Percentiles rank a stretch among this genome's conserved stretches.
These are phyloP conservation scores for Nepenthes mirabilis DNA, from an alignment of 148 eudicot species.

Conservation along the genomic window DNA sequence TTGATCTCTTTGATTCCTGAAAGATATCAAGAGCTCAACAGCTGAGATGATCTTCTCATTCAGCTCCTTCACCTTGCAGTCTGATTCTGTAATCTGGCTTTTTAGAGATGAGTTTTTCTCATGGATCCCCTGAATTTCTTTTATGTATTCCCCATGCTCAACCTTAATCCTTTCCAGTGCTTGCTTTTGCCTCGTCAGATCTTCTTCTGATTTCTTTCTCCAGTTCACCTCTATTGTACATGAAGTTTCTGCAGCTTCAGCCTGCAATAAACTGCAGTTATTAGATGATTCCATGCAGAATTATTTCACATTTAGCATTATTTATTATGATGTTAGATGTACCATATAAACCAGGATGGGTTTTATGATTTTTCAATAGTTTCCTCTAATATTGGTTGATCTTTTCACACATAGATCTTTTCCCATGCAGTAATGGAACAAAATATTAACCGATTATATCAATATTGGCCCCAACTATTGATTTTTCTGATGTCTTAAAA, in stretches of 20 bases:
- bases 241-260: constrained; percentile 37
- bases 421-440: too few species aligned
- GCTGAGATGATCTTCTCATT: constrained; percentile 72
- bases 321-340: background rate
- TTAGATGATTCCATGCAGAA: background rate
- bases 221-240: constrained; percentile 22
- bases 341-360: too few species aligned
- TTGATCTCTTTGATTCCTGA: constrained; percentile 45
- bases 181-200: constrained; percentile 24
- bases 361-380: too few species aligned
- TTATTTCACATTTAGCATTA: background rate
- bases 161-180: constrained; percentile 37
- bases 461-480: too few species aligned
- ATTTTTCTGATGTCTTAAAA: too few species aligned
- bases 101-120: constrained; percentile 38
- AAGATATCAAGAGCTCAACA: constrained; percentile 52
- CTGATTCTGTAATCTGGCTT: constrained; percentile 34
- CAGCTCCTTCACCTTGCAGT: constrained; percentile 31
- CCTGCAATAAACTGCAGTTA: constrained; percentile 32
- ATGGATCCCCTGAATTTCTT: constrained; percentile 39
- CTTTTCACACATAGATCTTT: too few species aligned
- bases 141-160: constrained; percentile 23
- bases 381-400: too few species aligned
- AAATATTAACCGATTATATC: too few species aligned
- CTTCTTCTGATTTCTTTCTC: constrained; percentile 39